Percentiles rank a stretch among this genome's conserved stretches.
These are phyloP conservation scores for Yamadazyma jaroonii DNA, from an alignment of 1,139 yeast species.

Conservation along the genomic window DNA sequence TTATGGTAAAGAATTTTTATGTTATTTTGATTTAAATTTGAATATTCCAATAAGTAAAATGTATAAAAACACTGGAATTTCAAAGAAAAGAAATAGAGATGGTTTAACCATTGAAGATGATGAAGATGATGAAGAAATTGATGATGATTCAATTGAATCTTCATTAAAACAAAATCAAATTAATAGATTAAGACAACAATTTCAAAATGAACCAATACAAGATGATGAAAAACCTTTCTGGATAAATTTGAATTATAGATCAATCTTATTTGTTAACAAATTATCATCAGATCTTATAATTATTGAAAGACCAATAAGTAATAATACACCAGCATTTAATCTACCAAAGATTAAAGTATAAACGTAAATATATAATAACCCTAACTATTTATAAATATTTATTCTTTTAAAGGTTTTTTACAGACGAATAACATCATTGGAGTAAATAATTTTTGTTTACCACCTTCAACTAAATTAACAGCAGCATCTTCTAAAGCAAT, in stretches of 20 bases:
- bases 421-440: conserved; percentile 95
- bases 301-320: conserved; percentile 72
- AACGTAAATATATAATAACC: not conserved
- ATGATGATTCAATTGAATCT: conserved; percentile 29
- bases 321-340: conserved; percentile 68
- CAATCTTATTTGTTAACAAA: conserved; percentile 58
- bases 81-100: conserved; percentile 61
- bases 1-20: conserved; percentile 85
- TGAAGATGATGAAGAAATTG: conserved; percentile 25
- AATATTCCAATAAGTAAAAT: conserved; percentile 49
- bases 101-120: conserved; percentile 51
- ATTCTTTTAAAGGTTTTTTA: conserved; percentile 57
- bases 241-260: conserved; percentile 74
- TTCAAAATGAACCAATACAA: conserved; percentile 22
- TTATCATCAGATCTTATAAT: conserved; percentile 64
- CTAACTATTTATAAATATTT: not conserved
- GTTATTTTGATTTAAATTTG: conserved; percentile 65
- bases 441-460: conserved; percentile 81
- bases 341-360: conserved; percentile 62
- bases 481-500: conserved; percentile 96
- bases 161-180: conserved; percentile 32
- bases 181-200: conserved; percentile 25
- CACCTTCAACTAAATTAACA: conserved; percentile 91
- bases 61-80: conserved; percentile 22
- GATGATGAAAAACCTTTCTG: conserved; percentile 53